phyloP scores from a whole-genome alignment of 768 basidiomycete genomes.

The Leccinum boreale region DNA sequence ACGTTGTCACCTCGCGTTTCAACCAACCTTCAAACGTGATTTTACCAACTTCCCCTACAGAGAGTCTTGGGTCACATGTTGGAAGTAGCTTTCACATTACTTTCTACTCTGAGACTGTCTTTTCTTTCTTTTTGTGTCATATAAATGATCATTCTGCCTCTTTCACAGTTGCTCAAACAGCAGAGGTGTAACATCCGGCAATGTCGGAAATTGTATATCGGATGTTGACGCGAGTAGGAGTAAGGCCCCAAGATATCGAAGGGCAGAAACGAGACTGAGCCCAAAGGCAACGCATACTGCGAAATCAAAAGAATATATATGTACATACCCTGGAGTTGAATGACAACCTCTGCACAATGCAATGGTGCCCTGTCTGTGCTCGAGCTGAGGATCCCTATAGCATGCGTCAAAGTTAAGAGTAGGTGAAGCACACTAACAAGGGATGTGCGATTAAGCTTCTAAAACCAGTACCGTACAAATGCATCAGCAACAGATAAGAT shows the following conservation, averaged over 20 bases:
- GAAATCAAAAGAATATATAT: too few species aligned
- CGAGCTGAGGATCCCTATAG: too few species aligned
- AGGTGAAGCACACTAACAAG: background rate
- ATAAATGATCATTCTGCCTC: too few species aligned
- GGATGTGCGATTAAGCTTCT: background rate
- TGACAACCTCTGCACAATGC: background rate
- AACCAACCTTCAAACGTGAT: too few species aligned
- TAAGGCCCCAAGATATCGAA: conserved; percentile 6
- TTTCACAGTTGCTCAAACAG: too few species aligned
- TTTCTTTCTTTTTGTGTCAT: too few species aligned
- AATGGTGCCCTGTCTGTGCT: background rate
- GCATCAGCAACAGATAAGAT: background rate
- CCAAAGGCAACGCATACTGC: background rate
- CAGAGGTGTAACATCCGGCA: too few species aligned
- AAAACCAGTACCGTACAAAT: conserved; percentile 25
- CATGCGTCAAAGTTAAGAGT: background rate
- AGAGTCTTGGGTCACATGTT: too few species aligned
- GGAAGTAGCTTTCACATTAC: too few species aligned
- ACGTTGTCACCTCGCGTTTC: background rate
- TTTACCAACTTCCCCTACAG: too few species aligned
- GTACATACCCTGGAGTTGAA: background rate
- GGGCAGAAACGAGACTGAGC: conserved; percentile 10
- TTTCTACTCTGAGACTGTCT: too few species aligned
- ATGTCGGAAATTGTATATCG: background rate
- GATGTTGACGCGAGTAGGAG: conserved; percentile 10